Evolutionary conservation across 768 basidiomycete genomes (phyloP).

Genomic region (Tylopilus rubrobrunneus): DNA sequence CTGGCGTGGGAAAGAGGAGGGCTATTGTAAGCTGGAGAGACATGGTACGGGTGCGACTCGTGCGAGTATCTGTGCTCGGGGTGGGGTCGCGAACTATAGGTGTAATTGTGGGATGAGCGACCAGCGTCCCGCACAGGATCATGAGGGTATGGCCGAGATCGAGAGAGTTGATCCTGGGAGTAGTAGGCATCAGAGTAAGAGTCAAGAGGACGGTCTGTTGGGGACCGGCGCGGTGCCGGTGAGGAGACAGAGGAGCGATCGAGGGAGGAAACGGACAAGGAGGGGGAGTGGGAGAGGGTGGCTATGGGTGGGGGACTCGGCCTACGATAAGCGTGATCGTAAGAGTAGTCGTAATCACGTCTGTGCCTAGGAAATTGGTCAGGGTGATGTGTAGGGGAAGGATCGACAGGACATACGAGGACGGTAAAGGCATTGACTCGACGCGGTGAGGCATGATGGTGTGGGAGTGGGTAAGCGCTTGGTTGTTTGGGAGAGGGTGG

Average conservation of each 20-base stretch:
- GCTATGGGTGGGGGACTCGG: constrained; percentile 50
- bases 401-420: constrained; percentile 31
- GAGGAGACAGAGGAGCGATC: constrained; percentile 61
- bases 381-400: constrained; percentile 27
- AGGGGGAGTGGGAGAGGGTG: constrained; percentile 55
- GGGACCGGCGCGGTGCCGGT: constrained; percentile 47
- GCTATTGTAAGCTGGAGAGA: constrained; percentile 24
- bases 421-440: constrained; percentile 33
- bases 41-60: constrained; percentile 32
- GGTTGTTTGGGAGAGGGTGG: constrained; percentile 13
- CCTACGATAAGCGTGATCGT: constrained; percentile 37
- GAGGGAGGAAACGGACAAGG: constrained; percentile 53
- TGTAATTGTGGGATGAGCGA: constrained; percentile 34
- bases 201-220: constrained; percentile 31
- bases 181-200: constrained; percentile 39
- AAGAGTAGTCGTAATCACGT: constrained; percentile 38
- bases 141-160: constrained; percentile 32
- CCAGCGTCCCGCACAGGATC: constrained; percentile 31
- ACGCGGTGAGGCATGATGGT: constrained; percentile 51
- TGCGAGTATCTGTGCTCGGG: constrained; percentile 31
- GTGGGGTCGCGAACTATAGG: constrained; percentile 25
- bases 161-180: constrained; percentile 33
- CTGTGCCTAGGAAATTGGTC: constrained; percentile 29
- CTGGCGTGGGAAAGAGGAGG: constrained; percentile 25
- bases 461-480: constrained; percentile 11